Percentiles rank a stretch among this genome's conserved stretches.
phyloP scores from a whole-genome alignment of 192 early-diverging fungal genomes.

The Coemansia javaensis region DNA sequence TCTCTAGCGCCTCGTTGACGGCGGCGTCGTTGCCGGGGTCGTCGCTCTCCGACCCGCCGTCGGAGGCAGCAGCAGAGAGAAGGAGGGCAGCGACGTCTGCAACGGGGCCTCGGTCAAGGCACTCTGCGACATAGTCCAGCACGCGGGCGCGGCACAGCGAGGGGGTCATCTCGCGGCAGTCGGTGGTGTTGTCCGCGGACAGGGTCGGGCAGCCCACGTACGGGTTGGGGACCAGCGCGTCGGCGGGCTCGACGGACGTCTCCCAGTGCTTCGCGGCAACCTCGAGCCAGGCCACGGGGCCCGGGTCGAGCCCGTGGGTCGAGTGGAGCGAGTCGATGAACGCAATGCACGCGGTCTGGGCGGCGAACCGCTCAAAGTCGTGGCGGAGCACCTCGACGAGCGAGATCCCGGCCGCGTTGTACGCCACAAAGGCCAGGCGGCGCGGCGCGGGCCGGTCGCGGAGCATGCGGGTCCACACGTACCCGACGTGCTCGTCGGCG shows the following conservation, averaged over 20 bases:
- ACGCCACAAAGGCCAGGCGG: slow-evolving; percentile 25
- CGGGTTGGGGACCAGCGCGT: background rate
- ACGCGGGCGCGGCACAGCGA: slow-evolving; percentile 18
- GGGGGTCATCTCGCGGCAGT: slow-evolving; percentile 27
- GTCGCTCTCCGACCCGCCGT: background rate
- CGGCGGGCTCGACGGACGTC: slow-evolving; percentile 3
- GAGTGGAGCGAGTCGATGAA: slow-evolving; percentile 43
- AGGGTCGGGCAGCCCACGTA: slow-evolving; percentile 16
- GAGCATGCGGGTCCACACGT: slow-evolving; percentile 30
- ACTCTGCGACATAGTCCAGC: slow-evolving; percentile 20
- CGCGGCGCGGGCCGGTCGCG: slow-evolving; percentile 8
- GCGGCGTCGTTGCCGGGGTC: background rate
- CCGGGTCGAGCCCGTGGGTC: slow-evolving; percentile 10
- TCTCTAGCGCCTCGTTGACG: background rate
- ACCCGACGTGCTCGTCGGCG: slow-evolving; percentile 42
- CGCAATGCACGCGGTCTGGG: slow-evolving; percentile 16
- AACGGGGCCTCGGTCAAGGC: slow-evolving; percentile 20
- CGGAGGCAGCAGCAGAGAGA: background rate
- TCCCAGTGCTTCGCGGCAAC: slow-evolving; percentile 23
- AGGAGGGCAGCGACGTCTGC: slow-evolving; percentile 1
- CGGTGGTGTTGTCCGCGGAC: slow-evolving; percentile 17
- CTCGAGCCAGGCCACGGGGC: slow-evolving; percentile 13
- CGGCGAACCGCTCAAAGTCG: slow-evolving; percentile 27
- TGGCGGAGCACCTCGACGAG: slow-evolving; percentile 27
- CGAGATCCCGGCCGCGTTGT: slow-evolving; percentile 28